Conservation (phyloP, 176 grass and related monocot species). For the barley (Hordeum vulgare) region MorexV3_pseudomolecules_assembly NC_058521.1:580240628-580241127, state of each 20-base stretch:
- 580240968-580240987: slow-evolving; percentile 38
- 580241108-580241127: slow-evolving; percentile 87
- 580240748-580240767: not conserved
- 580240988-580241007: not conserved
- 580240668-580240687: slow-evolving; percentile 80
- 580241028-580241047: not conserved
- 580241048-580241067: slow-evolving; percentile 19
- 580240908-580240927: slow-evolving; percentile 83
- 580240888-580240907: slow-evolving; percentile 80
- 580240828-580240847: slow-evolving; percentile 84
- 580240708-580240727: not conserved
- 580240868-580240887: slow-evolving; percentile 83
- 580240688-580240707: slow-evolving; percentile 76
- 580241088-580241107: slow-evolving; percentile 87
- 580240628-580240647: slow-evolving; percentile 73
- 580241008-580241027: not conserved
- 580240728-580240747: not conserved
- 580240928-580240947: slow-evolving; percentile 75
- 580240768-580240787: slow-evolving; percentile 1
- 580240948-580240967: slow-evolving; percentile 83
- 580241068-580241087: slow-evolving; percentile 66
- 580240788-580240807: slow-evolving; percentile 81
- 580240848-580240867: slow-evolving; percentile 83
- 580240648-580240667: slow-evolving; percentile 78
- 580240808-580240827: slow-evolving; percentile 76